Evolutionary conservation across 495 filamentous ascomycete species (phyloP).

Genomic region (Trichoderma virens): DNA sequence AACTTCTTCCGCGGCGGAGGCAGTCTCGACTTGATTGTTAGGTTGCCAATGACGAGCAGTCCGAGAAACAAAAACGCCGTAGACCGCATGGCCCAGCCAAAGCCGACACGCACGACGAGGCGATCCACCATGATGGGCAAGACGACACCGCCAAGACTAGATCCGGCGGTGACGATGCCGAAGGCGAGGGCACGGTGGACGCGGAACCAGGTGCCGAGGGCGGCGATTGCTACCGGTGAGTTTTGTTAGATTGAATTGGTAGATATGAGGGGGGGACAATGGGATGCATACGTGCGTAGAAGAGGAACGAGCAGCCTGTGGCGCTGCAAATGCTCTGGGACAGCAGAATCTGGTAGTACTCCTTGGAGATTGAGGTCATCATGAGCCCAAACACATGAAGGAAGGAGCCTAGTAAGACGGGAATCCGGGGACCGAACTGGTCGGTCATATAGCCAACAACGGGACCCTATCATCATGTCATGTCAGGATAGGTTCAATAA

Average conservation of each 20-base stretch:
- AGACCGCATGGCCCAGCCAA: slow-evolving; percentile 65
- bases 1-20: slow-evolving; percentile 49
- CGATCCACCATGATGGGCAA: slow-evolving; percentile 63
- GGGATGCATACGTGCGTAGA: slow-evolving; percentile 54
- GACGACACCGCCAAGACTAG: slow-evolving; percentile 59
- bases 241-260: background rate
- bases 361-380: slow-evolving; percentile 57
- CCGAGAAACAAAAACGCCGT: slow-evolving; percentile 61
- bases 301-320: slow-evolving; percentile 53
- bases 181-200: slow-evolving; percentile 57
- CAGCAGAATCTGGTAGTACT: slow-evolving; percentile 63
- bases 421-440: background rate
- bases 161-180: slow-evolving; percentile 60
- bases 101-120: slow-evolving; percentile 58
- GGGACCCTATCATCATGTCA: background rate
- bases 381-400: slow-evolving; percentile 64
- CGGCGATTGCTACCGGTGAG: too few relatives aligned
- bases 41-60: slow-evolving; percentile 52
- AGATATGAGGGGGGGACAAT: slow-evolving; percentile 34
- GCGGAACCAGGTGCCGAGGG: slow-evolving; percentile 48
- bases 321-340: slow-evolving; percentile 47
- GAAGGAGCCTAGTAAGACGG: slow-evolving; percentile 37
- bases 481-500: background rate
- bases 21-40: slow-evolving; percentile 58
- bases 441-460: background rate